Evolutionary conservation across 2,329 filamentous ascomycete species (phyloP), one percentile per base, ranked within the genome.

Genomic region (Botryotinia convoluta): DNA sequence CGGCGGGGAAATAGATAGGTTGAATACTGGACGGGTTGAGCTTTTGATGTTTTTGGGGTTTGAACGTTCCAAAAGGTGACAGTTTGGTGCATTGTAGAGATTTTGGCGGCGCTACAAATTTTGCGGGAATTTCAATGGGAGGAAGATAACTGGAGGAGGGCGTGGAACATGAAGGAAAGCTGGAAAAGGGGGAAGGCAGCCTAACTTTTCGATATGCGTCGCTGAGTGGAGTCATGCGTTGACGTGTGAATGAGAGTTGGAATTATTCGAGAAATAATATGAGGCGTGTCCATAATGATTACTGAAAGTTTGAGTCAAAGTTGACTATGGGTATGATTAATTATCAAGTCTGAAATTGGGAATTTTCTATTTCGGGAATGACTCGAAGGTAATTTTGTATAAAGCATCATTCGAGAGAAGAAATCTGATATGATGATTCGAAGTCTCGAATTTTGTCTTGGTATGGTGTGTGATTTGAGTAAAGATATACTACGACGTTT

Each of bases 231-330:
- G n/a, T 14, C 12, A 26, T 12, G 10, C 2, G 22, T n/a, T 6
- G 22, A 0, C 4, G 26, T 51, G 48, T 26, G 48, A n/a, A n/a
- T n/a, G 48, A 14, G 22, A 51, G 45, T 9, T 14, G 48, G 22
- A 14, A 5, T 14, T 14, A 1, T 48, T 26, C 22, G 9, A 51
- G 22, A 22, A 26, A 26, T 26, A 12, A 6, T n/a, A 7, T 51
- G 26, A n/a, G 48, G 1, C 3, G n/a, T 7, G 1, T n/a, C 5
- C 6, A 3, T n/a, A 6, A 5, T 14, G 0, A 5, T n/a, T 1
- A 2, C 14, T n/a, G 22, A 18, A 9, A 22, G 3, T 7, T 26
- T 4, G 18, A 32, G 62, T 32, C 1, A 3, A 26, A 10, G 18
- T 14, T 45, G 61, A 29, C 12, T 22, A 14, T 4, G 8, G 10